Evolutionary conservation across 2,329 filamentous ascomycete species (phyloP).

Genomic region (Trichoderma sp.): DNA sequence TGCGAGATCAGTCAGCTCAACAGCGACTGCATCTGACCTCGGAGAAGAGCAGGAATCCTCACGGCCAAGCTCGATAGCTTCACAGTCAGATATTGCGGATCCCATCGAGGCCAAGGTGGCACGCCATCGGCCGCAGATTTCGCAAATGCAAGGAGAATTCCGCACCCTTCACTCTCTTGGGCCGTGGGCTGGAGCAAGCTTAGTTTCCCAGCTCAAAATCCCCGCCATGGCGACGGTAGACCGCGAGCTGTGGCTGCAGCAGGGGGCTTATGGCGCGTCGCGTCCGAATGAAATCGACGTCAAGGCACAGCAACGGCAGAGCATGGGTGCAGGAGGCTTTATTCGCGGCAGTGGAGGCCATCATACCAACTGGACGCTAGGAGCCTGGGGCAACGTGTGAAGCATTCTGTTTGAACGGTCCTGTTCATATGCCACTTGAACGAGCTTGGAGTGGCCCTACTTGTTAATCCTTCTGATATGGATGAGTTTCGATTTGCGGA

Average conservation of each 20-base stretch:
- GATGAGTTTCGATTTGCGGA: not conserved
- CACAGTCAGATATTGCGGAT: conserved; percentile 28
- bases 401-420: not conserved
- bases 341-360: conserved; percentile 36
- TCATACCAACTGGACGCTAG: conserved; percentile 58
- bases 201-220: conserved; percentile 66
- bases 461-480: not conserved
- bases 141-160: conserved; percentile 55
- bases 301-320: conserved; percentile 60
- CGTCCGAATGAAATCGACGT: conserved; percentile 58
- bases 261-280: conserved; percentile 62
- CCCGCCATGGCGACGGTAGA: conserved; percentile 68
- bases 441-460: not conserved
- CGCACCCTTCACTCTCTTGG: conserved; percentile 68
- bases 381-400: conserved; percentile 56
- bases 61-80: conserved; percentile 26
- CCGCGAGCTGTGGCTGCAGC: conserved; percentile 66
- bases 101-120: conserved; percentile 38
- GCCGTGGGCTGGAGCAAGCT: conserved; percentile 70
- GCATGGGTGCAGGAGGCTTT: conserved; percentile 57
- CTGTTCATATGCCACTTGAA: not conserved
- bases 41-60: conserved; percentile 26
- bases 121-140: conserved; percentile 35
- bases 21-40: conserved; percentile 26
- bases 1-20: conserved; percentile 23